Evolutionary conservation across 208 protist genomes (phyloP).

Genomic region (Acanthamoeba triangularis): DNA sequence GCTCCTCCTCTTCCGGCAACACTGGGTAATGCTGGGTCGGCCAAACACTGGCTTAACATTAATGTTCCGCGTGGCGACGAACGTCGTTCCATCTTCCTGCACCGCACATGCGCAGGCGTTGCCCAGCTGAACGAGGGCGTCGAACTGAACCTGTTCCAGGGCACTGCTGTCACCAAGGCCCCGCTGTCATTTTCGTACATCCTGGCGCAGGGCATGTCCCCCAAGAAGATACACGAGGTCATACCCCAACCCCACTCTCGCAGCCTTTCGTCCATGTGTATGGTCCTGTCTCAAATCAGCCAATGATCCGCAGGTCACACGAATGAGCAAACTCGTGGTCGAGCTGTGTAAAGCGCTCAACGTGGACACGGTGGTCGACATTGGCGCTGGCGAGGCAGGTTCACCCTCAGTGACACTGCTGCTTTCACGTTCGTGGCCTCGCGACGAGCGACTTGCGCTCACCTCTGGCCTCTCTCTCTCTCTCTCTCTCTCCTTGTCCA

Average conservation of each 20-base stretch:
- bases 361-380: conserved; percentile 64
- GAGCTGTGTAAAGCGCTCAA: conserved; percentile 49
- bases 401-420: neutral
- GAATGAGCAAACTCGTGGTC: conserved; percentile 66
- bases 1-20: neutral
- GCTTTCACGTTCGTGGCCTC: neutral
- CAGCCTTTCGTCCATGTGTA: neutral
- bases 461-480: neutral
- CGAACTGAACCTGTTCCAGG: neutral
- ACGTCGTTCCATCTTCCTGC: too few species aligned
- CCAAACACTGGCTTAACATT: neutral
- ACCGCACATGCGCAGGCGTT: neutral
- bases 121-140: conserved; percentile 29
- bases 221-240: conserved; percentile 73
- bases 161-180: conserved; percentile 24
- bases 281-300: too few species aligned
- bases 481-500: too few species aligned
- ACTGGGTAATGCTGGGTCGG: neutral
- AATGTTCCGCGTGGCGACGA: too few species aligned
- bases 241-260: too few species aligned
- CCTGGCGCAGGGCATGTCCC: conserved; percentile 42
- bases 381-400: conserved; percentile 56
- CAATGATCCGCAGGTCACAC: neutral
- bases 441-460: neutral
- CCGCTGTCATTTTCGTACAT: conserved; percentile 27